Evolutionary conservation across 768 basidiomycete genomes (phyloP).

Genomic region (Calvatia gigantea): DNA sequence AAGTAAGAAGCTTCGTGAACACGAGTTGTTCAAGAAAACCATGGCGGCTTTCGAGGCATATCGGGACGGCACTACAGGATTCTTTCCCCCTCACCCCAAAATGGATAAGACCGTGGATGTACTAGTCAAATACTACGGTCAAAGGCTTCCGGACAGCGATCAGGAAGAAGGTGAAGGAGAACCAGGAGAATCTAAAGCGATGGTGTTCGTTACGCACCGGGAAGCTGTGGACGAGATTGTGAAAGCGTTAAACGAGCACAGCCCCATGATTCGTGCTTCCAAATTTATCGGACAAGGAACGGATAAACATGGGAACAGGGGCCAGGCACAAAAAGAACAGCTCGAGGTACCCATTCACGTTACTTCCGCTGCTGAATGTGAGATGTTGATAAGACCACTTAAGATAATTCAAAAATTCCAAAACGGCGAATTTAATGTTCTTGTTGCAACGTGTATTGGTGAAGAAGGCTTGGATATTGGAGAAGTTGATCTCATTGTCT

Average conservation of each 20-base stretch:
- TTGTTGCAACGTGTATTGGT: conserved; percentile 95
- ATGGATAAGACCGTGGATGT: conserved; percentile 79
- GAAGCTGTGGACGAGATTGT: conserved; percentile 92
- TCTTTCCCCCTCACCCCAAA: conserved; percentile 71
- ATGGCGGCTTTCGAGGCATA: conserved; percentile 67
- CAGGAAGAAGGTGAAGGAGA: conserved; percentile 26
- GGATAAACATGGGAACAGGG: conserved; percentile 83
- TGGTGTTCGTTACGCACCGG: conserved; percentile 93
- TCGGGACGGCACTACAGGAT: conserved; percentile 25
- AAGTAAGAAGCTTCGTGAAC: conserved; percentile 47
- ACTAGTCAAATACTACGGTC: conserved; percentile 75
- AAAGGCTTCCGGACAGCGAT: conserved; percentile 40
- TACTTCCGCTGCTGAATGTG: not conserved
- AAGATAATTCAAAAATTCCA: conserved; percentile 90
- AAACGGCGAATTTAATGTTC: conserved; percentile 79
- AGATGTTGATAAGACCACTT: conserved; percentile 11
- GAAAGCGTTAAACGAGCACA: conserved; percentile 67
- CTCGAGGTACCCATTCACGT: conserved; percentile 58
- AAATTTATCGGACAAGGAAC: conserved; percentile 90
- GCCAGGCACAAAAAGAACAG: conserved; percentile 89
- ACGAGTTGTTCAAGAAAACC: conserved; percentile 56
- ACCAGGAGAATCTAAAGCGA: conserved; percentile 67
- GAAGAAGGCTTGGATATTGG: conserved; percentile 99
- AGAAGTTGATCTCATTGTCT: conserved; percentile 92
- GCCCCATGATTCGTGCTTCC: conserved; percentile 75